Base-by-base conservation (phyloP, 805 yeast species). In the Wickerhamiella sergipiensis region DNA sequence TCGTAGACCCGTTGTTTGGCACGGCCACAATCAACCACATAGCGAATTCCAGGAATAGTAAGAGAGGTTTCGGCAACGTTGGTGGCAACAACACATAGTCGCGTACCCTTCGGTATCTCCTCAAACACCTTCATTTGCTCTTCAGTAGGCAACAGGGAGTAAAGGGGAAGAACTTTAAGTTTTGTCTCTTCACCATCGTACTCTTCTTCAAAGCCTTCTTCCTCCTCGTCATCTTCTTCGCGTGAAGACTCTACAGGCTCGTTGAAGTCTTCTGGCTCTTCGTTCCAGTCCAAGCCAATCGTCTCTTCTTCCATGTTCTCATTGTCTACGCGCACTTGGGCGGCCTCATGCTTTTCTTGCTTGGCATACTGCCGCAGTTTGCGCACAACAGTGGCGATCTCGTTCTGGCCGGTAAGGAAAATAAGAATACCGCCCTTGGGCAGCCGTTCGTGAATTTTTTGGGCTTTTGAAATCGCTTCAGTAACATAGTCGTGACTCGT, bases 11-110 rank as follows among this genome's bases (percentile, higher is more conserved):
- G 75, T 63, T 90, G 97, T 61, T 92, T 92, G 0, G 95, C 76
- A 55, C 97, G 77, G 22, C 99, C 99, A 67, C 94, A 79, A 65
- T 92, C 99, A 46, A 92, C 85, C 36, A 92, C 98, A 62, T 92
- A 92, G 52, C 94, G 72, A 39, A 94, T 85, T 9, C 95, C 94
- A 0, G 98, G 98, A 59, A 92, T 92, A 0, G 99, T 92, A 63
- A 92, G 74, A 1, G 97, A 88, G 0, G 99, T 92, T 65, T 92
- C 99, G 0, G 99, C 99, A 52, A 92, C 95, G 63, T 92, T 92
- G 1, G 99, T 92, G 5, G 99, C 95, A 31, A 92, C 86, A 40
- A 92, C 83, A 71, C 97, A 88, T 9, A 92, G 66, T 60, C 99
- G 74, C 42, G 88, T 76, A 4, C 95, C 95, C 23, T 71, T 68